Conservation (phyloP, 768 basidiomycete genomes). For the Lentinula raphanica region DNA sequence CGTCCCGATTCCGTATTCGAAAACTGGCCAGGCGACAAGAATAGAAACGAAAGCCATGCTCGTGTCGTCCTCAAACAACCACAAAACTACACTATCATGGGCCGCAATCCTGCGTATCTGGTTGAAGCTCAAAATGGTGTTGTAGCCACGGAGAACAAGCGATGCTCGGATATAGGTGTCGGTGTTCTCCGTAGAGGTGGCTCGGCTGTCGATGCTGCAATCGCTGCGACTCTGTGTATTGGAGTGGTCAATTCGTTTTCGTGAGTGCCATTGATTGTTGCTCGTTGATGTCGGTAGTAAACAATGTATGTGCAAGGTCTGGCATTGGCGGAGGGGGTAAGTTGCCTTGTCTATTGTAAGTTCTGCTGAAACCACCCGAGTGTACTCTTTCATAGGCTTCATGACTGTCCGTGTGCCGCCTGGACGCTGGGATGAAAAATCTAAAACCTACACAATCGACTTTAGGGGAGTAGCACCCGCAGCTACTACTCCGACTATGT, state of each 20-base stretch:
- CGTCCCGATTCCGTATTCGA: no score
- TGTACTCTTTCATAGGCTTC: conserved; percentile 20
- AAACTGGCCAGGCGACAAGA: no score
- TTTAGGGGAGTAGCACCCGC: conserved; percentile 66
- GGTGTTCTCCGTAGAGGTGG: conserved; percentile 54
- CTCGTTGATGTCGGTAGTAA: background rate
- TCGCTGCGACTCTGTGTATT: conserved; percentile 52
- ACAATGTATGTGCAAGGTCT: conserved; percentile 31
- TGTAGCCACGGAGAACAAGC: conserved; percentile 60
- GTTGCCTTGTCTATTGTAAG: no score
- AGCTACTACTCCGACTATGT: conserved; percentile 56
- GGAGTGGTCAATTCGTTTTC: conserved; percentile 64
- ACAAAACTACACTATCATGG: background rate
- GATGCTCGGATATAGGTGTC: conserved; percentile 61
- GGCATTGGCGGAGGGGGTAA: conserved; percentile 53
- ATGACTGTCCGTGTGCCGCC: conserved; percentile 55
- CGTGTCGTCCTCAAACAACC: background rate
- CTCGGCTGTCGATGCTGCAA: conserved; percentile 62
- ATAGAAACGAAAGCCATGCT: no score
- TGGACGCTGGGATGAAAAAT: background rate
- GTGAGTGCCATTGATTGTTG: conserved; percentile 26
- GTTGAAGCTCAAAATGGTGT: conserved; percentile 52
- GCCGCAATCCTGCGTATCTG: conserved; percentile 38
- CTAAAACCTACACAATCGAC: conserved; percentile 49
- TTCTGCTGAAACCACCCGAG: background rate